Conservation (phyloP, 768 basidiomycete genomes). For the Pleurotus sapidus region DNA sequence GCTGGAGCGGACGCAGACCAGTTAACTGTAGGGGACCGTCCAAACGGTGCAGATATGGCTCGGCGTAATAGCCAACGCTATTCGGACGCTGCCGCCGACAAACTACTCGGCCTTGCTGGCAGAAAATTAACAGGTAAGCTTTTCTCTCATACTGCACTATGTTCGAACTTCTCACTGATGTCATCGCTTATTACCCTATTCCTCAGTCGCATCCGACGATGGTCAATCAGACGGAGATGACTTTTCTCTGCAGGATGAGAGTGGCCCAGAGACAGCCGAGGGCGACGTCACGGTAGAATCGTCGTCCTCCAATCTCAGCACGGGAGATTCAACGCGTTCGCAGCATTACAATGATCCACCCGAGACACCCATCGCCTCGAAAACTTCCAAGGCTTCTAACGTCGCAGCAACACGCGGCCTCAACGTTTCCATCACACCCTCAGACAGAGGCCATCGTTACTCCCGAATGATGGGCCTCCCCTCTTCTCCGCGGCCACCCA, state of each 20-base stretch:
- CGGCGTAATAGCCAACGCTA: slow-evolving; percentile 85
- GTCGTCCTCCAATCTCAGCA: slow-evolving; percentile 15
- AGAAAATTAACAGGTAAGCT: not conserved
- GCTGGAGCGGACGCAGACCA: slow-evolving; percentile 23
- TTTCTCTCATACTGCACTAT: not conserved
- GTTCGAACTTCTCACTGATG: not conserved
- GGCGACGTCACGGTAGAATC: slow-evolving; percentile 50
- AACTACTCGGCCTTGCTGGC: slow-evolving; percentile 50
- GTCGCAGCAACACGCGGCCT: slow-evolving; percentile 71
- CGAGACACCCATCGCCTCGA: slow-evolving; percentile 37
- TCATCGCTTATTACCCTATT: slow-evolving; percentile 4
- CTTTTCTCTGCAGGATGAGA: slow-evolving; percentile 66
- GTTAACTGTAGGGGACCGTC: slow-evolving; percentile 21
- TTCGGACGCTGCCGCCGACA: slow-evolving; percentile 79
- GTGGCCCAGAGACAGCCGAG: slow-evolving; percentile 71
- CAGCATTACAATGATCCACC: slow-evolving; percentile 31
- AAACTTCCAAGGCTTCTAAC: slow-evolving; percentile 50
- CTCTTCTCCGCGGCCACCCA: slow-evolving; percentile 45
- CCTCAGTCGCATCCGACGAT: slow-evolving; percentile 51
- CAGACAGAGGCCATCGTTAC: slow-evolving; percentile 58
- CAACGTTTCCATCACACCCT: slow-evolving; percentile 51
- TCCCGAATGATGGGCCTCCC: slow-evolving; percentile 68
- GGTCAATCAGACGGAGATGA: slow-evolving; percentile 70
- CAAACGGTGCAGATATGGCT: slow-evolving; percentile 32
- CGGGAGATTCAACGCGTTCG: not conserved